Evolutionary conservation across 2,329 filamentous ascomycete species (phyloP).

Genomic region (Cladobotryum protrusum): DNA sequence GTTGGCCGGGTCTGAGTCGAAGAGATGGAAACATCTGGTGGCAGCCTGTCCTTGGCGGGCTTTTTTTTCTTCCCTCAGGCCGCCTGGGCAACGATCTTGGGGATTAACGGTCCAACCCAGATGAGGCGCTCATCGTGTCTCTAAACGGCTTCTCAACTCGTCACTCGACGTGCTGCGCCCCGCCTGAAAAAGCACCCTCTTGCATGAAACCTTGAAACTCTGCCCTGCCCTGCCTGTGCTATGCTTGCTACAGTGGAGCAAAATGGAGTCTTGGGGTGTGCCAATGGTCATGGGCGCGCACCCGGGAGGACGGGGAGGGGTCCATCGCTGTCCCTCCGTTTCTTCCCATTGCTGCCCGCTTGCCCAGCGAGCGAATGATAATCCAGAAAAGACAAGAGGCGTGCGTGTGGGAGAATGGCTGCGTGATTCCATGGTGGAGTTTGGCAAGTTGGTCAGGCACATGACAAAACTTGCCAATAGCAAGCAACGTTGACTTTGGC

Average conservation of each 20-base stretch:
- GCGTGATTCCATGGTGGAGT: conserved; percentile 8
- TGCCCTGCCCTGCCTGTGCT: conserved; percentile 4
- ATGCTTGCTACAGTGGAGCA: not conserved
- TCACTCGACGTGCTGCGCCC: conserved; percentile 9
- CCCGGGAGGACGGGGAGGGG: too few relatives aligned
- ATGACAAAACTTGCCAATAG: conserved; percentile 5
- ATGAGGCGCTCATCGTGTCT: not conserved
- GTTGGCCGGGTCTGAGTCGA: too few relatives aligned
- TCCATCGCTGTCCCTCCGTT: too few relatives aligned
- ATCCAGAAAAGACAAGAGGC: not conserved
- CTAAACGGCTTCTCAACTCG: not conserved
- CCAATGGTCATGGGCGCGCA: not conserved
- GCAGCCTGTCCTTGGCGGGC: too few relatives aligned
- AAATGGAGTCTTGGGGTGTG: not conserved
- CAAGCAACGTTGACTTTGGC: not conserved
- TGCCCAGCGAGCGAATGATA: not conserved
- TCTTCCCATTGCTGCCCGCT: too few relatives aligned
- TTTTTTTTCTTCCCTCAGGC: too few relatives aligned
- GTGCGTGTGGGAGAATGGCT: not conserved
- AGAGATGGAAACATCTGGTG: too few relatives aligned
- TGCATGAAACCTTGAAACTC: not conserved
- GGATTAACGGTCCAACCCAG: not conserved
- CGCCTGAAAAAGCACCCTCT: conserved; percentile 5
- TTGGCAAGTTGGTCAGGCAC: conserved; percentile 9
- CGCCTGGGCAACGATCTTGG: too few relatives aligned